Conservation (phyloP, 2,329 filamentous ascomycete species). For the Coleophoma cylindrospora region DNA sequence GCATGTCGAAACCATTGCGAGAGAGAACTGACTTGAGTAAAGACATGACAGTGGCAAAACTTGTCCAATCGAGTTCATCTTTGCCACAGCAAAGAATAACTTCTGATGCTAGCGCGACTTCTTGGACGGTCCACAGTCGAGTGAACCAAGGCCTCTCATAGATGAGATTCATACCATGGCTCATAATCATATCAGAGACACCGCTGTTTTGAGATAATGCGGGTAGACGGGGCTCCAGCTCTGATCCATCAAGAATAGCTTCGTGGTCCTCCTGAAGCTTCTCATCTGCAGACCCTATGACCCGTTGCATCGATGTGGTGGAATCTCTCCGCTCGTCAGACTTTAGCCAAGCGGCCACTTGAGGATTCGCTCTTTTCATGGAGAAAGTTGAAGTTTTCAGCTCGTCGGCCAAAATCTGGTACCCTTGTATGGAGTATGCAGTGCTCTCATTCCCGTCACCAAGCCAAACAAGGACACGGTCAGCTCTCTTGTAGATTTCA, state of each 20-base stretch:
- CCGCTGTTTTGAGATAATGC: too few species aligned
- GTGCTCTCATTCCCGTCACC: neutral
- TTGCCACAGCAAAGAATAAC: neutral
- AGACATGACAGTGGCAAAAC: too few species aligned
- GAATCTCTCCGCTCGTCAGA: too few species aligned
- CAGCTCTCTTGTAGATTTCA: conserved; percentile 5
- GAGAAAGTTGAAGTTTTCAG: neutral
- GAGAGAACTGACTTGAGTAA: too few species aligned
- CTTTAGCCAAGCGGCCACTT: too few species aligned
- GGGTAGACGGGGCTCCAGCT: too few species aligned
- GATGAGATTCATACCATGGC: too few species aligned
- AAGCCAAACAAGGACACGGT: conserved; percentile 6
- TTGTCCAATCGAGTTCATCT: too few species aligned
- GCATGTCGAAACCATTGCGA: too few species aligned
- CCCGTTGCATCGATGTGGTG: too few species aligned
- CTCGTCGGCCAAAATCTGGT: too few species aligned
- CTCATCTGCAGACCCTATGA: neutral
- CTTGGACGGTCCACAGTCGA: conserved; percentile 4
- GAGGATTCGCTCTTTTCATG: too few species aligned
- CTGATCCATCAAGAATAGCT: neutral
- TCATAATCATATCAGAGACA: neutral
- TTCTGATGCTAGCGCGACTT: neutral
- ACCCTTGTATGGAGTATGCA: neutral
- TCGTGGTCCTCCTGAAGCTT: neutral
- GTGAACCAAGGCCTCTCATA: neutral